Base-by-base conservation (phyloP, 805 yeast species). In the Wickerhamomyces hampshirensis region DNA sequence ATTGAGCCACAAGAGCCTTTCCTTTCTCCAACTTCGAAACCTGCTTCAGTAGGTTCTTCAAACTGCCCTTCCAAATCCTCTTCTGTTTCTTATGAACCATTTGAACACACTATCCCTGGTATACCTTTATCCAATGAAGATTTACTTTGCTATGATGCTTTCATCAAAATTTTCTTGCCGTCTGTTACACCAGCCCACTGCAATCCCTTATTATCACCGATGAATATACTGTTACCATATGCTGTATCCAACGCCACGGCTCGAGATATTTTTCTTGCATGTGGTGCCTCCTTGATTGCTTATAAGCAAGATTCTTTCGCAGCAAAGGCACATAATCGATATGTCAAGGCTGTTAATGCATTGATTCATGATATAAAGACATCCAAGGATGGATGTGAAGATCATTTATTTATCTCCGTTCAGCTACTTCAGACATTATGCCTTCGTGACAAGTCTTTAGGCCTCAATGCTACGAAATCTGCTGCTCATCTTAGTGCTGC, bases 401-500 rank as follows among this genome's bases (percentile, higher is more conserved):
- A 51, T 33, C 44, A 46, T 30, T 34, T 51, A 13, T 53, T 53
- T 36, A 46, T 53, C 16, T 35, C 49, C 21, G 56, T 47, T 5
- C 58, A 53, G 23, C 34, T 50, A 1, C 34, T 53, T 15, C 58
- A 53, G 32, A 50, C 54, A 2, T 39, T 53, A 1, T 53, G 56
- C 30, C 43, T 53, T 2, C 35, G 58, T 11, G 54, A 51, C 32
- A 53, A 51, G 34, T 48, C 51, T 4, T 31, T 51, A 4, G 57
- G 56, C 0, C 33, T 50, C 6, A 53, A 50, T 28, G 53, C 51
- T 6, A 50, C 58, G 5, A 45, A 49, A 24, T 39, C 47, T 29
- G 51, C 54, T 5, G 55, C 51, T 2, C 58, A 53, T 34, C 26
- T 53, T 5, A 39, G 47, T 13, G 54, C 56, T 3, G 41, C 56